These are phyloP conservation scores for Metschnikowia lunata DNA, from an alignment of 805 yeast species.

Conservation along the genomic window DNA sequence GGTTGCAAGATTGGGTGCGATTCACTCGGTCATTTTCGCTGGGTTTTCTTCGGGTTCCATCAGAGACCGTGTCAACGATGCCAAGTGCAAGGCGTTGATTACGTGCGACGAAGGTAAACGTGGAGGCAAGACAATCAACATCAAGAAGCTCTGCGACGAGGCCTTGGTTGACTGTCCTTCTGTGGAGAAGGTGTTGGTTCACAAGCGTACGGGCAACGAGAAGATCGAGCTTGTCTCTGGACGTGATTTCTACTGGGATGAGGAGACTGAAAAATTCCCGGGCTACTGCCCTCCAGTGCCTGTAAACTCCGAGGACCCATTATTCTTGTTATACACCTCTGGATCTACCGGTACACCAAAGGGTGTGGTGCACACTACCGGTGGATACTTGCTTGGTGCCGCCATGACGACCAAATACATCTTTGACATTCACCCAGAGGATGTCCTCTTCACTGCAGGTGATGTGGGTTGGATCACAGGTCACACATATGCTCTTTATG, in stretches of 20 bases:
- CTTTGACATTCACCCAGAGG: conserved; percentile 73
- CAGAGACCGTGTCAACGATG: conserved; percentile 68
- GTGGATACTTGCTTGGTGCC: conserved; percentile 74
- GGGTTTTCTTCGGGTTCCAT: conserved; percentile 75
- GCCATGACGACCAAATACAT: conserved; percentile 68
- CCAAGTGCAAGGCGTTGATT: conserved; percentile 65
- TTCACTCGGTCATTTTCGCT: conserved; percentile 82
- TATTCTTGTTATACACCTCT: conserved; percentile 76
- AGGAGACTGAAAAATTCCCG: conserved; percentile 59
- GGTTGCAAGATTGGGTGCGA: conserved; percentile 74
- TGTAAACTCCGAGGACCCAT: conserved; percentile 75
- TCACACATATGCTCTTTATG: conserved; percentile 78
- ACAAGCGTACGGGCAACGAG: conserved; percentile 64
- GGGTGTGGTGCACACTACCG: conserved; percentile 80
- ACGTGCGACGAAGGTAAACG: conserved; percentile 81
- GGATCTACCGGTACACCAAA: conserved; percentile 89
- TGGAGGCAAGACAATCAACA: conserved; percentile 78
- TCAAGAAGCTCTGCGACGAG: conserved; percentile 79
- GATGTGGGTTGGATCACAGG: conserved; percentile 93
- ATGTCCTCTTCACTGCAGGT: conserved; percentile 78
- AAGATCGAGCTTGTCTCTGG: conserved; percentile 46
- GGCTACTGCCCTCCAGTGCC: conserved; percentile 72
- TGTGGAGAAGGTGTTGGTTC: conserved; percentile 67
- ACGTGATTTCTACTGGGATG: conserved; percentile 77
- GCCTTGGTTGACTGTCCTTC: conserved; percentile 64